Conservation (phyloP, 768 basidiomycete species). For the Lentinula guzmanii region DNA sequence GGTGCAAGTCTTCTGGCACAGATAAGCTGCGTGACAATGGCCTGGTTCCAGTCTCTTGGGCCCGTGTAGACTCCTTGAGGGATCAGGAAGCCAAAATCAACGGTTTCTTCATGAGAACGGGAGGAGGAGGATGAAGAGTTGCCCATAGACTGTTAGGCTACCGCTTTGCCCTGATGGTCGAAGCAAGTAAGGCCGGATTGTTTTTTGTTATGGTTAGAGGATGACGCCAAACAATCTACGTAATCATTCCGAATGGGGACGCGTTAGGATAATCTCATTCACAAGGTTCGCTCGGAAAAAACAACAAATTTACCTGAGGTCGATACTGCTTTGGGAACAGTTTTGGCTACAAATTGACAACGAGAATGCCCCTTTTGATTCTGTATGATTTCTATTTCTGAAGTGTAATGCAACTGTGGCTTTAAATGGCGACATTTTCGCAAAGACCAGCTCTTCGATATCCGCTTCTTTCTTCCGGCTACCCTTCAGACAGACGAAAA, state of each 20-base stretch:
- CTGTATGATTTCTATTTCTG: neutral
- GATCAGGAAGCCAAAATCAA: constrained; percentile 75
- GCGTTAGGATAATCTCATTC: too few relatives aligned
- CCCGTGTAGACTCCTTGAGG: constrained; percentile 88
- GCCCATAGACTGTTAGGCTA: constrained; percentile 48
- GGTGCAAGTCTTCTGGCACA: constrained; percentile 85
- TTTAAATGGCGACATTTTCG: neutral
- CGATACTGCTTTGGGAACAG: too few relatives aligned
- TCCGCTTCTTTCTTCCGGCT: neutral
- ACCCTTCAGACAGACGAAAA: neutral
- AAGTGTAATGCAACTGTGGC: neutral
- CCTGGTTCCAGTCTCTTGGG: constrained; percentile 83
- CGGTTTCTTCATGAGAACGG: constrained; percentile 75
- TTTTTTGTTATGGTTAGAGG: neutral
- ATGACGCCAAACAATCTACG: neutral
- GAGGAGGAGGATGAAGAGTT: constrained; percentile 78
- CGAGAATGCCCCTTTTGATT: neutral
- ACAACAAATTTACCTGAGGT: too few relatives aligned
- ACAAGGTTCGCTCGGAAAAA: too few relatives aligned
- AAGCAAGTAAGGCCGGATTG: neutral
- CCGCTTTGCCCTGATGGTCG: neutral
- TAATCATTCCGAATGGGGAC: neutral
- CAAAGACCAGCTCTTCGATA: neutral
- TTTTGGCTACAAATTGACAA: too few relatives aligned
- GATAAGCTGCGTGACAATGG: constrained; percentile 83